Base-by-base conservation (phyloP, 78 protist genomes). In the Dictyostelium brefeldianum region DNA sequence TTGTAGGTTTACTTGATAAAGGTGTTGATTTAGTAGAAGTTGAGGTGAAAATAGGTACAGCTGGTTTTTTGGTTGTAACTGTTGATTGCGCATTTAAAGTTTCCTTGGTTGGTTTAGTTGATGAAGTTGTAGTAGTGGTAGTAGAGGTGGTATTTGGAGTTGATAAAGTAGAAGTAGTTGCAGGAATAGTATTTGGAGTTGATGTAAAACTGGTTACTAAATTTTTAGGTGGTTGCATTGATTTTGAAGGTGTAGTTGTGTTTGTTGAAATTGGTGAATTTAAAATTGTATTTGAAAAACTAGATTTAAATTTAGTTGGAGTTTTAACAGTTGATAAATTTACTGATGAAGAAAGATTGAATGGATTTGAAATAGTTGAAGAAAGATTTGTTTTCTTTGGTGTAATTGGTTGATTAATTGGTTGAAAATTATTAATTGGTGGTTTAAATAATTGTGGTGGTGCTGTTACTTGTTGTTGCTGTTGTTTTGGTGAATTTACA, bases 291-390 rank as follows among this genome's bases (percentile, higher is more conserved):
- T 47, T 31, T 5, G 75, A 67, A 31, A 67, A 22, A 67, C 48
- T 67, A 31, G 75, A 31, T 41, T 67, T 67, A 67, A 67, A 67
- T 73, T 73, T 73, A 46, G 51, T 73, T 46, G 79, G 79, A 73
- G 79, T 73, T 73, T 46, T 73, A 31, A 67, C 75, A 14, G 43
- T 67, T 73, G 79, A 73, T 46, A 47, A 73, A 73, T 67, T 67
- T 14, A 67, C 29, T 27, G 47, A 43, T 73, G 79, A 73, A 46
- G 79, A 46, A 5, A 47, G 22, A 36, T 36, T 36, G 46, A 47
- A 73, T 8, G 56, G 79, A 11, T 36, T 73, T 46, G 79, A 67
- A 67, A 67, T 15, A 31, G 48, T 6, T 36, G 75, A 36, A 8
- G 75, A 74, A 9, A n/a, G n/a, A 29, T 15, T 25, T 77, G 70